A percentile compares a stretch with the other conserved stretches of the same genome.
phyloP scores from a whole-genome alignment of 2,329 filamentous ascomycete species.

The Beauveria bassiana region DNA sequence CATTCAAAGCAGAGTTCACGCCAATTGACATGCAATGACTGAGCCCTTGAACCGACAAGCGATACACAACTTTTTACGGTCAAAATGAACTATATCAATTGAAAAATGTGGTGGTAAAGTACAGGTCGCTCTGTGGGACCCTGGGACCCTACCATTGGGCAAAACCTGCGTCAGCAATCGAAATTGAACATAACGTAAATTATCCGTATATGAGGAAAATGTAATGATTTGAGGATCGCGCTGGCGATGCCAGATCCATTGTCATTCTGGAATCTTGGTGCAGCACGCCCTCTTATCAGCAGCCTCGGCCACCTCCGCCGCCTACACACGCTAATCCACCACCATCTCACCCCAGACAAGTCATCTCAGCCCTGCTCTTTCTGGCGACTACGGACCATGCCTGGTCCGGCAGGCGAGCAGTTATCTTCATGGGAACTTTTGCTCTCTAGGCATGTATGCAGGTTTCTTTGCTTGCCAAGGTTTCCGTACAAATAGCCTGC shows the following conservation, averaged over 20 bases:
- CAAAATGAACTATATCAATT: no score
- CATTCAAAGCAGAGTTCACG: no score
- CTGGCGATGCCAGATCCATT: not conserved
- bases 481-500: not conserved
- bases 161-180: no score
- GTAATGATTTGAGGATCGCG: no score
- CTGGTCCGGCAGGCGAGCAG: not conserved
- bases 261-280: not conserved
- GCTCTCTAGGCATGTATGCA: not conserved
- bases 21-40: no score
- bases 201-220: no score
- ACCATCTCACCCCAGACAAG: not conserved
- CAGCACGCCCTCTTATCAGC: not conserved
- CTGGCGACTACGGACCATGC: not conserved
- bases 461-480: not conserved
- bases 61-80: no score
- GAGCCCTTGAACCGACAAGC: no score
- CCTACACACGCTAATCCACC: not conserved
- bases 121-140: no score
- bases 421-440: not conserved
- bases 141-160: no score
- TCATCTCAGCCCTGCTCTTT: not conserved
- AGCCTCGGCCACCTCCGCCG: slow-evolving; percentile 3
- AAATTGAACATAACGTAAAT: no score
- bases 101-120: no score